A percentile compares a stretch with the other conserved stretches of the same genome.
Conservation (phyloP, 768 basidiomycete species). For the Lentinula raphanica region DNA sequence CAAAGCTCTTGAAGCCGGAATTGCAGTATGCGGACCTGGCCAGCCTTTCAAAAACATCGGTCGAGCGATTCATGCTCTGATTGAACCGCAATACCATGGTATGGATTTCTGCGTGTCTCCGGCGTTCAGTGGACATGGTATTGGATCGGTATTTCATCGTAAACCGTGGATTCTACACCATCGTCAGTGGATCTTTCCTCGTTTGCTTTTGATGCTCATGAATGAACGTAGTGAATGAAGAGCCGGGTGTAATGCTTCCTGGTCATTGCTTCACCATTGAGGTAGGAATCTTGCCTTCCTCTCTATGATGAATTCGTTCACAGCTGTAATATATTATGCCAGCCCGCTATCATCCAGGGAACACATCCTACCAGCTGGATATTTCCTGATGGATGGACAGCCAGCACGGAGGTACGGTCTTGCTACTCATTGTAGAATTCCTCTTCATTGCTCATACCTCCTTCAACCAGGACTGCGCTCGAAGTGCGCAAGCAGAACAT, state of each 20-base stretch:
- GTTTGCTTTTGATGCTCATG: neutral
- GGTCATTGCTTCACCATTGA: slow-evolving; percentile 95
- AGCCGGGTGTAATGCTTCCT: slow-evolving; percentile 73
- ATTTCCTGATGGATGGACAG: slow-evolving; percentile 91
- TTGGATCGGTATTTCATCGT: slow-evolving; percentile 75
- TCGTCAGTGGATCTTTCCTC: slow-evolving; percentile 37
- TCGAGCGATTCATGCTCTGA: slow-evolving; percentile 53
- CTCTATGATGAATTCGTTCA: neutral
- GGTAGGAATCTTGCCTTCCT: slow-evolving; percentile 31
- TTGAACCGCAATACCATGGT: slow-evolving; percentile 20
- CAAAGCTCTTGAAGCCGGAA: slow-evolving; percentile 62
- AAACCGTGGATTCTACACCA: slow-evolving; percentile 81
- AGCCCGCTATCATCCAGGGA: slow-evolving; percentile 81
- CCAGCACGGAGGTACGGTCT: slow-evolving; percentile 69
- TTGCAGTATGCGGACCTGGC: slow-evolving; percentile 72
- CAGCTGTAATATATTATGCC: neutral
- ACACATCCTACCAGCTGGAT: slow-evolving; percentile 61
- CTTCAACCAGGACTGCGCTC: slow-evolving; percentile 59
- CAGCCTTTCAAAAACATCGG: slow-evolving; percentile 68
- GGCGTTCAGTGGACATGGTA: slow-evolving; percentile 83
- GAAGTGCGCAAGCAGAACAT: slow-evolving; percentile 84
- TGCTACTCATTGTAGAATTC: neutral
- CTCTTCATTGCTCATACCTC: neutral
- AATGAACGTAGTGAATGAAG: slow-evolving; percentile 67
- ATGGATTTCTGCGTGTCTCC: slow-evolving; percentile 56